Conservation (phyloP, 129 eudicot genomes). For the Arctium lappa region DNA sequence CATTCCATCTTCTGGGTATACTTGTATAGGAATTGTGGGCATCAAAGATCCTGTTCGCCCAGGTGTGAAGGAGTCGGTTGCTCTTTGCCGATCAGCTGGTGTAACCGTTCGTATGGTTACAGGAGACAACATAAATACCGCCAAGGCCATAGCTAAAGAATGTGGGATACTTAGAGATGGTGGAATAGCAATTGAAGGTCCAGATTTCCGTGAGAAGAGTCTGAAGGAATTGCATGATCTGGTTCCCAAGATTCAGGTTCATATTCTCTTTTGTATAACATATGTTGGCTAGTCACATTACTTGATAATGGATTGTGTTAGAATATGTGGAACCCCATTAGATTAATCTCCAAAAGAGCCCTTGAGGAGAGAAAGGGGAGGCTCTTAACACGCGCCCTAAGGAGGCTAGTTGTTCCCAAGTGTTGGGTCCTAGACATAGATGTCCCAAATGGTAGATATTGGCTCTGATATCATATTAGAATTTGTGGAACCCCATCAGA, state of each 20-base stretch:
- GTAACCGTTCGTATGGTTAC: constrained; percentile 92
- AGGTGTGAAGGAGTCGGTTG: constrained; percentile 90
- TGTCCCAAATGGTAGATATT: neutral
- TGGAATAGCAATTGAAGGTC: constrained; percentile 98
- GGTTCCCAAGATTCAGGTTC: constrained; percentile 87
- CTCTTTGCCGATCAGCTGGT: constrained; percentile 92
- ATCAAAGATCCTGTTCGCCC: constrained; percentile 97
- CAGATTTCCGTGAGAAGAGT: constrained; percentile 80
- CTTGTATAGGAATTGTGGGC: constrained; percentile 86
- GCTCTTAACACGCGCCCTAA: neutral
- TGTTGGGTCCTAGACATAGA: neutral
- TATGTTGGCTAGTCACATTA: neutral
- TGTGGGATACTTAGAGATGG: constrained; percentile 95
- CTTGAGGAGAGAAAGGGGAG: neutral
- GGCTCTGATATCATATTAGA: neutral
- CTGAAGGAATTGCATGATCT: constrained; percentile 62
- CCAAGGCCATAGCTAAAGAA: constrained; percentile 94
- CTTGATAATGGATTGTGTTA: neutral
- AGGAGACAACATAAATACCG: constrained; percentile 93
- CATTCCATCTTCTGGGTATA: constrained; percentile 68
- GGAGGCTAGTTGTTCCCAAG: neutral
- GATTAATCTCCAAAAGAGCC: neutral
- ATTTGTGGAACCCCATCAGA: neutral
- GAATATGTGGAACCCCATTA: neutral
- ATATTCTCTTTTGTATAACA: neutral